Percentiles rank a stretch among this genome's conserved stretches.
Evolutionary conservation across 176 grass and related monocot species (phyloP).

Genomic region (Bonia amplexicaulis): DNA sequence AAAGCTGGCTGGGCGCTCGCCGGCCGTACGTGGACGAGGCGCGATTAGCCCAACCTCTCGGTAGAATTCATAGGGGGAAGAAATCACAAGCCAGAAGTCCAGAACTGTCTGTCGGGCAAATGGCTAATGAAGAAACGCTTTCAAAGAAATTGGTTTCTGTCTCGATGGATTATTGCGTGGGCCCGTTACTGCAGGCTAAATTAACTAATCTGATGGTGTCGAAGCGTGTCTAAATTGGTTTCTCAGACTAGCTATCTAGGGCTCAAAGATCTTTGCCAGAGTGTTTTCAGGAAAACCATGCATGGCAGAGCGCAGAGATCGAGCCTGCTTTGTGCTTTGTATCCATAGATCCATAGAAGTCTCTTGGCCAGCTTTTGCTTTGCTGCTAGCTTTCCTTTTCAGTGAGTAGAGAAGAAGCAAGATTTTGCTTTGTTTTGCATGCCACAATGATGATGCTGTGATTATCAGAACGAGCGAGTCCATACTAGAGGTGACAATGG

Average conservation of each 20-base stretch:
- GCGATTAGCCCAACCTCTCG: background rate
- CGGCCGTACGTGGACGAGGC: background rate
- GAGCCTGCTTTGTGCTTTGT: background rate
- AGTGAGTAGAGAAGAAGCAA: background rate
- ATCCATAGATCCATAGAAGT: constrained; percentile 14
- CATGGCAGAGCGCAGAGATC: background rate
- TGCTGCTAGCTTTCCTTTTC: background rate
- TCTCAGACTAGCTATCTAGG: background rate
- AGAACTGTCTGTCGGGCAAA: background rate
- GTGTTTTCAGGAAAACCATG: background rate
- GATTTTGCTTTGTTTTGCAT: background rate
- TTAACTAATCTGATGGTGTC: background rate
- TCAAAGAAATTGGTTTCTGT: background rate
- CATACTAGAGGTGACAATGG: too few relatives aligned
- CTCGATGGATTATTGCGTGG: background rate
- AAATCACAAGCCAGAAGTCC: background rate
- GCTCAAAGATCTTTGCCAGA: background rate
- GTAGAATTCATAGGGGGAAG: background rate
- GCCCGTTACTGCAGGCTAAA: background rate
- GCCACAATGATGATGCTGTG: constrained; percentile 10
- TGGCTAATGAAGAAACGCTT: background rate
- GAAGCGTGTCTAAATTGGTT: background rate
- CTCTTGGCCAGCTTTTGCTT: background rate
- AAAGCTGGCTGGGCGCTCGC: background rate
- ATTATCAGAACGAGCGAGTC: background rate